phyloP scores from a whole-genome alignment of 805 yeast species.

The Zygotorulaspora florentina region DNA sequence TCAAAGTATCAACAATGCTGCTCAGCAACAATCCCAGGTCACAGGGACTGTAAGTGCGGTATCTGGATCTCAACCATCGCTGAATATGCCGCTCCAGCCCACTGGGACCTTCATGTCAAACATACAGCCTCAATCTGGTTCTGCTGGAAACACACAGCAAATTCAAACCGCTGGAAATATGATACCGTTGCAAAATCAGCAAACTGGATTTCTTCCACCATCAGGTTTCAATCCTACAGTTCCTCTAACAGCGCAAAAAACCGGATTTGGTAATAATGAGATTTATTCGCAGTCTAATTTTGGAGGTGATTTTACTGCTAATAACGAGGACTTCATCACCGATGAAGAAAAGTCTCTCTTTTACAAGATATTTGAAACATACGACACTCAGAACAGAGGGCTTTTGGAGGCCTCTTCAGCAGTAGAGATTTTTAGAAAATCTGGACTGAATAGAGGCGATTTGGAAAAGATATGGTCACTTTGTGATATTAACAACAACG shows the following conservation, averaged over 20 bases:
- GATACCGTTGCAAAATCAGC: conserved; percentile 38
- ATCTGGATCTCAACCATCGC: conserved; percentile 20
- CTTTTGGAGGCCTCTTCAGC: conserved; percentile 76
- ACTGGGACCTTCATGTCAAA: conserved; percentile 31
- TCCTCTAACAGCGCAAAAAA: conserved; percentile 41
- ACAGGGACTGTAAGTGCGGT: conserved; percentile 32
- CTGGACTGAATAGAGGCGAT: conserved; percentile 82
- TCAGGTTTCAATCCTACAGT: conserved; percentile 31
- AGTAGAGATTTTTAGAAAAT: conserved; percentile 80
- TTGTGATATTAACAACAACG: conserved; percentile 77
- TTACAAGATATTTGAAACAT: conserved; percentile 81
- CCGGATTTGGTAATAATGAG: conserved; percentile 43
- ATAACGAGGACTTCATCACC: conserved; percentile 62
- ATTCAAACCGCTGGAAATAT: conserved; percentile 44
- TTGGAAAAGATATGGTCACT: conserved; percentile 89
- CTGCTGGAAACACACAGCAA: conserved; percentile 5
- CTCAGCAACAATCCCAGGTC: conserved; percentile 19
- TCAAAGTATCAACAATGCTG: conserved; percentile 25
- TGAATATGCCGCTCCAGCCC: conserved; percentile 38
- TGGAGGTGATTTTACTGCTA: conserved; percentile 34
- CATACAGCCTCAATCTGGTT: conserved; percentile 21
- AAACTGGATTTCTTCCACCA: conserved; percentile 63
- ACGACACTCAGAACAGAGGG: conserved; percentile 71
- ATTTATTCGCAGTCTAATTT: conserved; percentile 37
- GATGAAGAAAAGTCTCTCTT: conserved; percentile 83